Evolutionary conservation across 768 basidiomycete genomes (phyloP).

Genomic region (Saitozyma sp.): DNA sequence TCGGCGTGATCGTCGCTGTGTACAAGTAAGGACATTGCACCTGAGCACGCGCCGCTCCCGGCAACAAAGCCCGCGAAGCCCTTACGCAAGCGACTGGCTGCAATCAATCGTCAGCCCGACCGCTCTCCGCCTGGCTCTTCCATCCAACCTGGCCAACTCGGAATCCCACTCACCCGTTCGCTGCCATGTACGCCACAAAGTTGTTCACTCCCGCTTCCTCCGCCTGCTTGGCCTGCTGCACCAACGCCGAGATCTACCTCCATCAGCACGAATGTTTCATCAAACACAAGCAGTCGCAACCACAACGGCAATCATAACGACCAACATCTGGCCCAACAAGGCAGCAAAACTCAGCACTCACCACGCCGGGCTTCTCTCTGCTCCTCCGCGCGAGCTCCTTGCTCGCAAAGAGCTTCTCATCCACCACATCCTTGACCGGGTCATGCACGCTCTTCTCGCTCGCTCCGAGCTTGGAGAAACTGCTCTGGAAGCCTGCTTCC

Average conservation of each 20-base stretch:
- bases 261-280: neutral
- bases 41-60: too few species aligned
- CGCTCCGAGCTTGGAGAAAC: conserved; percentile 87
- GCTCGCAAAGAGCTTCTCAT: conserved; percentile 48
- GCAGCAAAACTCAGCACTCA: conserved; percentile 16
- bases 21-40: too few species aligned
- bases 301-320: too few species aligned
- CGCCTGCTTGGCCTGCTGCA: conserved; percentile 21
- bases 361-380: conserved; percentile 39
- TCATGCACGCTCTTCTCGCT: conserved; percentile 65
- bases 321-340: neutral
- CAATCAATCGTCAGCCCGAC: too few species aligned
- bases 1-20: too few species aligned
- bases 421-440: conserved; percentile 56
- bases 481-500: conserved; percentile 91
- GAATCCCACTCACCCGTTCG: conserved; percentile 19
- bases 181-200: conserved; percentile 24
- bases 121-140: too few species aligned
- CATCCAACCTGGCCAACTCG: too few species aligned
- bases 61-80: too few species aligned
- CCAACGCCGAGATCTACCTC: conserved; percentile 15
- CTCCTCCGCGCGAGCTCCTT: conserved; percentile 37
- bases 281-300: neutral
- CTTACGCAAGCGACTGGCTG: too few species aligned
- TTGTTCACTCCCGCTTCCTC: conserved; percentile 24